Evolutionary conservation across 1,139 yeast genomes (phyloP).

Genomic region (Nakaseomyces sp.): DNA sequence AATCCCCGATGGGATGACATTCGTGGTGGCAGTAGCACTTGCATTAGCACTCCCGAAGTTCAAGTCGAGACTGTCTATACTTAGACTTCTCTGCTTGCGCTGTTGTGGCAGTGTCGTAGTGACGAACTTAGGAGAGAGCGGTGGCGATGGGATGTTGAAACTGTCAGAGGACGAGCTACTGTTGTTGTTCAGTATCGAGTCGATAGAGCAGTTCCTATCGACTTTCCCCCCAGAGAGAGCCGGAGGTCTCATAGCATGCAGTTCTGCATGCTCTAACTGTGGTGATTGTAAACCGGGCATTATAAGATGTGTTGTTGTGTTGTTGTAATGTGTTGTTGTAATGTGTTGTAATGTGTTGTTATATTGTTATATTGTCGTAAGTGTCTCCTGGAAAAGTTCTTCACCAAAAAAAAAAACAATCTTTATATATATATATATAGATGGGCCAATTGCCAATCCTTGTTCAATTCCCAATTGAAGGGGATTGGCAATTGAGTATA

Average conservation of each 20-base stretch:
- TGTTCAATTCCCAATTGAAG: too few species aligned
- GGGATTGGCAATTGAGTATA: too few species aligned
- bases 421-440: too few species aligned
- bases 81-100: slow-evolving; percentile 2
- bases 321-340: background rate
- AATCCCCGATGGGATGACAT: background rate
- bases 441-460: too few species aligned
- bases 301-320: background rate
- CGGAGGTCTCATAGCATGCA: slow-evolving; percentile 9
- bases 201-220: slow-evolving; percentile 6
- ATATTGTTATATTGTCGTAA: too few species aligned
- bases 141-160: slow-evolving; percentile 5
- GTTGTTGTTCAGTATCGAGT: slow-evolving; percentile 3
- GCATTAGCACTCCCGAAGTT: too few species aligned
- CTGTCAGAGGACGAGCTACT: slow-evolving; percentile 4
- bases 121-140: slow-evolving; percentile 1
- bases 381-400: too few species aligned
- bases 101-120: background rate
- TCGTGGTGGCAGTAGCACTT: background rate
- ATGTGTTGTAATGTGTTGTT: background rate
- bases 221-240: background rate
- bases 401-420: too few species aligned
- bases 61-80: slow-evolving; percentile 6
- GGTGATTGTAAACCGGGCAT: slow-evolving; percentile 23
- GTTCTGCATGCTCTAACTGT: slow-evolving; percentile 26